Base-by-base conservation (phyloP, 768 basidiomycete genomes). In the Rhizopogon roseolus region DNA sequence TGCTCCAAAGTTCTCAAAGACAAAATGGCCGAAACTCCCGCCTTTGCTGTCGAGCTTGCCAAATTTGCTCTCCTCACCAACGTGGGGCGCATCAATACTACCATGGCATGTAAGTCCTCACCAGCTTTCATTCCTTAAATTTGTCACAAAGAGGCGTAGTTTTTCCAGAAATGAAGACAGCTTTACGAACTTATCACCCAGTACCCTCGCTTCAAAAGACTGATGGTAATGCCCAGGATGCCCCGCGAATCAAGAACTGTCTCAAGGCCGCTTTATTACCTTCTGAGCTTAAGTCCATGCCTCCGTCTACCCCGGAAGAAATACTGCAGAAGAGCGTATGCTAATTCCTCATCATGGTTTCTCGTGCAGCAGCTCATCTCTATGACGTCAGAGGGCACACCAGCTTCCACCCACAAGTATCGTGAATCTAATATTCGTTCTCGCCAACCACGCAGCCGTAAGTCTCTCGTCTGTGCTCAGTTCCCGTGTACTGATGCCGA, bases 151-250 rank as follows among this genome's bases (percentile, higher is more conserved):
- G 14, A 48, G 49, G 61, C 34, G 40, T 64, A 92, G 90, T 94
- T 73, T 93, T 92, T 67, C 90, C 90, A 53, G 90, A 93, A 75
- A 93, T 94, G 92, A 89, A 90, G 69, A 94, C 93, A 5, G 88
- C 90, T 17, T 74, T 94, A 52, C 76, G 92, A 64, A 90, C 90
- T 51, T 94, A 94, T 68, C 93, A 94, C 63, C 90, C 93, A 28
- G 84, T 93, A 4, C 93, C 93, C 9, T 88, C 87, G 29, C 73
- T 94, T 27, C 92, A 94, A 66, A 90, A 89, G 73, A 90, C 91
- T 14, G 86, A 88, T 59, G 88, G 87, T 16, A 92, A 93, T 66
- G 82, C 90, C 6, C 90, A 93, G 66, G 92, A 95, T 67, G 92
- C 92, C 39, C 92, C 93, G 19, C 82, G 93, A 56, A 90, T 95